A percentile compares a stretch with the other conserved stretches of the same genome.
These are phyloP conservation scores for Fusarium continuum DNA, from an alignment of 2,329 filamentous ascomycete genomes.

Conservation along the genomic window DNA sequence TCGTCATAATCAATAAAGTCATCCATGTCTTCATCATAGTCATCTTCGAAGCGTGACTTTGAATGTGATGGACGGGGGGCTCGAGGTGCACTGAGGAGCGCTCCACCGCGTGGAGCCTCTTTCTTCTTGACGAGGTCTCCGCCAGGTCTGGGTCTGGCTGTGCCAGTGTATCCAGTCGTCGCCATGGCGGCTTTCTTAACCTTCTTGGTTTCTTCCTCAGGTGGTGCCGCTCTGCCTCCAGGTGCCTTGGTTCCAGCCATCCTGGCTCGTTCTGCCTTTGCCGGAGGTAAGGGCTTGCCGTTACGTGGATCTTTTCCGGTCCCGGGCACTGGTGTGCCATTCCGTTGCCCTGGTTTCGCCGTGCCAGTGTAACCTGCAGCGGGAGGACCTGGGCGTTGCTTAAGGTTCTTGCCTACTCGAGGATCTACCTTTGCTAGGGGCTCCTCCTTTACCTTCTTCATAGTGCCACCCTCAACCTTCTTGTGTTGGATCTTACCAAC, in stretches of 20 bases:
- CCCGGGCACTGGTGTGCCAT: constrained; percentile 40
- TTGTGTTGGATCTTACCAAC: constrained; percentile 80
- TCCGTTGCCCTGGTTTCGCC: constrained; percentile 43
- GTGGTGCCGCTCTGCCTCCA: constrained; percentile 16
- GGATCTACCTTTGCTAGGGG: constrained; percentile 41
- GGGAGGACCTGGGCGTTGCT: constrained; percentile 24
- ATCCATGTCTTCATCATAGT: constrained; percentile 71
- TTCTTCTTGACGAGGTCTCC: constrained; percentile 47
- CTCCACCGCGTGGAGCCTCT: constrained; percentile 51
- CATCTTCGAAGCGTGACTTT: constrained; percentile 60
- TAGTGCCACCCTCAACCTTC: constrained; percentile 70
- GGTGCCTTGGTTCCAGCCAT: constrained; percentile 33
- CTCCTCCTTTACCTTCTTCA: constrained; percentile 57
- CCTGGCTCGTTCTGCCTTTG: constrained; percentile 36
- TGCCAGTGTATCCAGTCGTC: constrained; percentile 73
- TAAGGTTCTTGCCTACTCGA: constrained; percentile 34
- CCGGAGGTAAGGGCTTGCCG: constrained; percentile 27
- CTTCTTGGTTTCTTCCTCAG: constrained; percentile 60
- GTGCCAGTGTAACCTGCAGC: constrained; percentile 46
- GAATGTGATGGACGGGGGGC: constrained; percentile 43
- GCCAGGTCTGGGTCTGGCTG: constrained; percentile 65
- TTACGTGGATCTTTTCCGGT: constrained; percentile 33
- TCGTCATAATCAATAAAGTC: constrained; percentile 71
- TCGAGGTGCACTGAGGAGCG: constrained; percentile 50
- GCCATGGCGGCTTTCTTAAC: constrained; percentile 68